Evolutionary conservation across 441 rosid genomes (phyloP), one percentile per base, ranked within the genome.

Genomic region (Brassica hybrid): DNA sequence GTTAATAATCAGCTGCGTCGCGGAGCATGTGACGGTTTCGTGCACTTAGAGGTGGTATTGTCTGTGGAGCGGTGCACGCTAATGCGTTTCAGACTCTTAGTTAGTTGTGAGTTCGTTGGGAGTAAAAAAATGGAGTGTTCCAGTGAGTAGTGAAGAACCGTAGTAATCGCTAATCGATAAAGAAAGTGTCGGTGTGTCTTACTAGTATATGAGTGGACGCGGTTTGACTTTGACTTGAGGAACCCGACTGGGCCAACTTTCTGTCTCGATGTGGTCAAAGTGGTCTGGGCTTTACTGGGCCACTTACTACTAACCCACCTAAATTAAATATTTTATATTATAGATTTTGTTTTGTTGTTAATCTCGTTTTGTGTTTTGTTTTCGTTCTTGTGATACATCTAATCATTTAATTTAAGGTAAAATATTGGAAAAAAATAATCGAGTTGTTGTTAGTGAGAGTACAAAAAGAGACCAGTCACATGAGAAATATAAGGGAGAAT

Each of bases 401-500:
- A 45, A 57, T 58, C 6, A 59, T 67, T 58, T 66, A 25, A 45
- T n/a, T 43, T 57, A 7, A 59, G 13, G 23, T 17, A 60, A 38
- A 52, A 34, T 76, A 18, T 10, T 61, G 17, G 9, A 14, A 21
- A 11, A 9, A n/a, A 25, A 57, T 5, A 66, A 38, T 17, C 69
- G 73, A 62, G 6, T 52, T 67, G 2, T 68, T 41, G 70, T 25
- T 62, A 50, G 38, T 62, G 69, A 23, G 78, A 54, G 71, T 68
- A 62, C 57, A 73, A 68, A 52, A 69, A 69, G 57, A 68, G 74
- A 68, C 71, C 19, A 68, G 27, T 64, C 82, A 69, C 79, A 79
- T 79, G 82, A 69, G 13, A 70, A 79, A 79, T 58, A 69, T 7
- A 79, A 57, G 18, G 56, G 61, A 45, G 82, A 69, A 79, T 79